These are phyloP conservation scores for Sicyos edulis DNA, from an alignment of 306 rosid species.

Conservation along the genomic window DNA sequence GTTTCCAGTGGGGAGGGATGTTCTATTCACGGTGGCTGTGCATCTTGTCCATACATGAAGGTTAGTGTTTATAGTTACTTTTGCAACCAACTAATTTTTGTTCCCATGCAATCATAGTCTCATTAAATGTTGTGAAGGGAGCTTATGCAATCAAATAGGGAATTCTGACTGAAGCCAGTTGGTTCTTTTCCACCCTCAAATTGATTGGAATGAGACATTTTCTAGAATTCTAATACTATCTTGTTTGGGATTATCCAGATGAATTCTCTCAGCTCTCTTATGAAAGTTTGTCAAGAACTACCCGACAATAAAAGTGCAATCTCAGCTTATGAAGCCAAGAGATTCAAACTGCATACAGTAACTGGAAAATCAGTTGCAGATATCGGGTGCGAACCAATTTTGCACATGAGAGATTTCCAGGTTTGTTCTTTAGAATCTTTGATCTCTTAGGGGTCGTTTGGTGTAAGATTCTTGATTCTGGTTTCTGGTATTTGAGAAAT, in stretches of 20 bases:
- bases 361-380: constrained; percentile 85
- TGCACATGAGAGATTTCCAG: constrained; percentile 99
- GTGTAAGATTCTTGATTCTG: background rate
- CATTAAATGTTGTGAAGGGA: background rate
- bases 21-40: constrained; percentile 92
- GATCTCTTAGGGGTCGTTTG: background rate
- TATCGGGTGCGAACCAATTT: constrained; percentile 89
- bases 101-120: background rate
- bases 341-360: constrained; percentile 65
- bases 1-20: constrained; percentile 89
- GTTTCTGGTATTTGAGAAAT: background rate
- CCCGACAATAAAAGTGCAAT: constrained; percentile 43
- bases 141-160: background rate
- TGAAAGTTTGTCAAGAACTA: constrained; percentile 61
- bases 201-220: background rate
- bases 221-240: constrained; percentile 24
- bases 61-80: constrained; percentile 32
- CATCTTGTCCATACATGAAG: constrained; percentile 99
- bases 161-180: background rate
- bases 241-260: constrained; percentile 44
- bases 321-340: constrained; percentile 57
- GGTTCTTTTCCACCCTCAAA: background rate
- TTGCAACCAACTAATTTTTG: background rate
- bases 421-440: constrained; percentile 30
- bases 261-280: constrained; percentile 88